Conservation (phyloP, 768 basidiomycete species). For the Kockovaella imperatae region DNA sequence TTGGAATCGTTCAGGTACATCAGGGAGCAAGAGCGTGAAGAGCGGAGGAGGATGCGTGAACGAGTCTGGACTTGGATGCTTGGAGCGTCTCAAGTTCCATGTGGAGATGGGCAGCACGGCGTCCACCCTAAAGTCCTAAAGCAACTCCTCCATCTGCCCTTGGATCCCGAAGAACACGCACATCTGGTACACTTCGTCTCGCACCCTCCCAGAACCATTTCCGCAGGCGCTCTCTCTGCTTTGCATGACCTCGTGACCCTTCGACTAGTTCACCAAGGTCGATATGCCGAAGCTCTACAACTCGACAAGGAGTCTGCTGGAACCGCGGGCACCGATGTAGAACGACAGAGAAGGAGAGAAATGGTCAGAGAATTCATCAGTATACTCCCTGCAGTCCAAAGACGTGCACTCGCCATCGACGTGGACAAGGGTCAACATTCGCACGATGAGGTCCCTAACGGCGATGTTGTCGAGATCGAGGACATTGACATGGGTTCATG, state of each 20-base stretch:
- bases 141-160: conserved; percentile 28
- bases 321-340: conserved; percentile 24
- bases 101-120: conserved; percentile 9
- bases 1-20: conserved; percentile 27
- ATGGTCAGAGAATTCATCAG: conserved; percentile 40
- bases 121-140: conserved; percentile 17
- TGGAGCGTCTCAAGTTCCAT: conserved; percentile 14
- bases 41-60: conserved; percentile 11
- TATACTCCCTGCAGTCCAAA: conserved; percentile 19
- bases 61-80: conserved; percentile 26
- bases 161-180: conserved; percentile 20
- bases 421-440: background rate
- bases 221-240: conserved; percentile 14
- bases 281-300: conserved; percentile 31
- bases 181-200: conserved; percentile 31
- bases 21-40: background rate
- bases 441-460: background rate
- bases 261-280: conserved; percentile 35
- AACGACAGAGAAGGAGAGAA: conserved; percentile 30
- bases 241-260: conserved; percentile 37
- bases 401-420: background rate
- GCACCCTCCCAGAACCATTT: conserved; percentile 21
- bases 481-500: conserved; percentile 11
- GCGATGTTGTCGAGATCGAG: background rate
- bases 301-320: conserved; percentile 33